Percentiles rank a stretch among this genome's conserved stretches.
These are phyloP conservation scores for Apiospora pterosperma DNA, from an alignment of 2,329 filamentous ascomycete genomes.

Conservation along the genomic window DNA sequence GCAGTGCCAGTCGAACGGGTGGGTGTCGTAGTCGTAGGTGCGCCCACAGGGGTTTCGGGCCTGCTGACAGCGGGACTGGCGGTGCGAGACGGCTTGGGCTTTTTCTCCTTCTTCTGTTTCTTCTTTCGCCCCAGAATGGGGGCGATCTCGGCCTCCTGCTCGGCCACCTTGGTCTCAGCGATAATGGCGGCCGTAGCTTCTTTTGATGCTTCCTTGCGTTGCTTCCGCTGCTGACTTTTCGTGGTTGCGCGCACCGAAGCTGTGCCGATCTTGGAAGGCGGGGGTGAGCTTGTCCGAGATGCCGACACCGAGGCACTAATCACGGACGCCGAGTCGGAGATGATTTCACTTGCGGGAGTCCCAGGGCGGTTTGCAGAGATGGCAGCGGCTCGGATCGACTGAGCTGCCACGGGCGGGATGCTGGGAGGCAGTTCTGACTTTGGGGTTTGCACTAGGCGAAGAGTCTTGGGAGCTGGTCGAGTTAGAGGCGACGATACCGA, in stretches of 20 bases:
- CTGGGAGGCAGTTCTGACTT: conserved; percentile 54
- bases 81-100: conserved; percentile 45
- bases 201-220: conserved; percentile 65
- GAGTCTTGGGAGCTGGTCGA: conserved; percentile 57
- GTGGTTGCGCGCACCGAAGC: conserved; percentile 67
- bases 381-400: conserved; percentile 26
- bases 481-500: conserved; percentile 51
- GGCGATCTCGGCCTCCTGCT: conserved; percentile 56
- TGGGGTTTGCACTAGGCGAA: conserved; percentile 66
- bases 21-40: conserved; percentile 25
- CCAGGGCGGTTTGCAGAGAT: conserved; percentile 53
- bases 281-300: conserved; percentile 70
- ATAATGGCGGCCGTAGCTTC: conserved; percentile 58
- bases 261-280: conserved; percentile 62
- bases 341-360: conserved; percentile 68
- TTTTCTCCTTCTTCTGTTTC: conserved; percentile 76
- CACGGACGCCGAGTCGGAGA: conserved; percentile 75
- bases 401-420: conserved; percentile 24
- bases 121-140: conserved; percentile 79
- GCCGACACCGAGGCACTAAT: conserved; percentile 67
- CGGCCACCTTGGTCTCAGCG: conserved; percentile 45
- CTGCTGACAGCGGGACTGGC: conserved; percentile 21
- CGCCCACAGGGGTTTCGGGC: conserved; percentile 25
- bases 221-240: conserved; percentile 77
- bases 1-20: conserved; percentile 19